Conservation (phyloP, 495 filamentous ascomycete genomes). For the Geoglossum glabrum region DNA sequence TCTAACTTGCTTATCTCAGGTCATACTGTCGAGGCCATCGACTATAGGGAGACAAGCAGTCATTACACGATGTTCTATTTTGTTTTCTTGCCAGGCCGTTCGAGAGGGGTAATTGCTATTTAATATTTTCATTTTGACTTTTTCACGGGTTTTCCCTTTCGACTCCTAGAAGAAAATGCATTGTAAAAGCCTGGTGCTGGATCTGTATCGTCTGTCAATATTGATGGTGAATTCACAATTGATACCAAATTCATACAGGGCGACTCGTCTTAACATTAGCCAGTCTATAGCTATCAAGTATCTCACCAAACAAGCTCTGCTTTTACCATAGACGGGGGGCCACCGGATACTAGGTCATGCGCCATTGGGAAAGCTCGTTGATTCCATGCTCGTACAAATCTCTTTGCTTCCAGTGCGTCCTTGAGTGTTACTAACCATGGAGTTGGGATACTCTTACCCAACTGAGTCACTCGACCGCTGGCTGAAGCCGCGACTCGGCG, state of each 20-base stretch:
- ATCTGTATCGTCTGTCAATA: neutral
- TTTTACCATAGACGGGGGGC: conserved; percentile 20
- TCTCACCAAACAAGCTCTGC: conserved; percentile 29
- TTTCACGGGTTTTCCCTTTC: neutral
- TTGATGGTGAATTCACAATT: neutral
- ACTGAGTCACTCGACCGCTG: neutral
- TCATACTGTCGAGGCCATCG: neutral
- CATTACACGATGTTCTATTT: neutral
- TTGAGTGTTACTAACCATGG: conserved; percentile 29
- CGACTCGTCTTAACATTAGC: neutral
- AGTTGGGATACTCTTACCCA: neutral
- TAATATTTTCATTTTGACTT: neutral
- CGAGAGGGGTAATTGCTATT: neutral
- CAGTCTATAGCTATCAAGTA: neutral
- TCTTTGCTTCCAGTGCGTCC: conserved; percentile 27
- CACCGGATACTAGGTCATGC: conserved; percentile 8
- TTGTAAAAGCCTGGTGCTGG: neutral
- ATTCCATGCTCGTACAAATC: conserved; percentile 39
- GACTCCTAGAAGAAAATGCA: neutral
- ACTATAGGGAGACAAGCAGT: neutral
- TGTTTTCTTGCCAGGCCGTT: neutral
- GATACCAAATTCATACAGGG: neutral
- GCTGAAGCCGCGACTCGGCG: neutral
- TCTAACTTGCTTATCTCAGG: neutral
- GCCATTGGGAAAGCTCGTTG: conserved; percentile 20